A percentile compares a stretch with the other conserved stretches of the same genome.
Conservation (phyloP, 2,329 filamentous ascomycete genomes). For the Botrytis cinerea region DNA sequence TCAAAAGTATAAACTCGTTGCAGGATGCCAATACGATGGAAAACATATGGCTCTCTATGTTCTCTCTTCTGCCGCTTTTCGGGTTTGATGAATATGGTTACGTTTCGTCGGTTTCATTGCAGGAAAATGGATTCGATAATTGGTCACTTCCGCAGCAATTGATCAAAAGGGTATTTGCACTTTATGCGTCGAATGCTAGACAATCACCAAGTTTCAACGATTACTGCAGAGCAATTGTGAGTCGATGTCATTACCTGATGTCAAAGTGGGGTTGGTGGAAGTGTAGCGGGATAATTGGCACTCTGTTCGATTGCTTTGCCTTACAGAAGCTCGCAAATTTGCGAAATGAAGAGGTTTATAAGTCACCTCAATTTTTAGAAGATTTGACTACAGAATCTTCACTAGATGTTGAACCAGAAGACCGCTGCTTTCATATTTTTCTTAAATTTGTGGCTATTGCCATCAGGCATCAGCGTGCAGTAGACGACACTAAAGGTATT, state of each 20-base stretch:
- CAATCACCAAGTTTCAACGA: slow-evolving; percentile 65
- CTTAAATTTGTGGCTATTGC: slow-evolving; percentile 63
- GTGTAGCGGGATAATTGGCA: slow-evolving; percentile 55
- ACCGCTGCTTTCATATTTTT: slow-evolving; percentile 68
- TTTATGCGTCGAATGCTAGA: slow-evolving; percentile 57
- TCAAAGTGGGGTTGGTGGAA: slow-evolving; percentile 67
- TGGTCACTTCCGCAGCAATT: slow-evolving; percentile 62
- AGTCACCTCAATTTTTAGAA: slow-evolving; percentile 63
- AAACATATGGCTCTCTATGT: slow-evolving; percentile 58
- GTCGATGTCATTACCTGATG: slow-evolving; percentile 63
- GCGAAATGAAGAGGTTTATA: slow-evolving; percentile 63
- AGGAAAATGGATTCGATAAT: slow-evolving; percentile 52
- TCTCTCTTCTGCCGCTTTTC: slow-evolving; percentile 60
- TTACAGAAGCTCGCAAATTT: slow-evolving; percentile 62
- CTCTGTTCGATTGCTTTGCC: slow-evolving; percentile 69
- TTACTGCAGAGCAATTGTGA: slow-evolving; percentile 61
- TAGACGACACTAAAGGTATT: slow-evolving; percentile 57
- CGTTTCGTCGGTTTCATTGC: slow-evolving; percentile 46
- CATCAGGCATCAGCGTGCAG: slow-evolving; percentile 53
- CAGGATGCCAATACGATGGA: slow-evolving; percentile 55
- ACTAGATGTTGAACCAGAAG: slow-evolving; percentile 54
- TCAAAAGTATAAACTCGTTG: slow-evolving; percentile 42
- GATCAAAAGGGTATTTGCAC: slow-evolving; percentile 56
- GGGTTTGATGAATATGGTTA: slow-evolving; percentile 60
- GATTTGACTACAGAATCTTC: slow-evolving; percentile 50